Base-by-base conservation (phyloP, 2,329 filamentous ascomycete genomes). In the Calonectria pteridis region DNA sequence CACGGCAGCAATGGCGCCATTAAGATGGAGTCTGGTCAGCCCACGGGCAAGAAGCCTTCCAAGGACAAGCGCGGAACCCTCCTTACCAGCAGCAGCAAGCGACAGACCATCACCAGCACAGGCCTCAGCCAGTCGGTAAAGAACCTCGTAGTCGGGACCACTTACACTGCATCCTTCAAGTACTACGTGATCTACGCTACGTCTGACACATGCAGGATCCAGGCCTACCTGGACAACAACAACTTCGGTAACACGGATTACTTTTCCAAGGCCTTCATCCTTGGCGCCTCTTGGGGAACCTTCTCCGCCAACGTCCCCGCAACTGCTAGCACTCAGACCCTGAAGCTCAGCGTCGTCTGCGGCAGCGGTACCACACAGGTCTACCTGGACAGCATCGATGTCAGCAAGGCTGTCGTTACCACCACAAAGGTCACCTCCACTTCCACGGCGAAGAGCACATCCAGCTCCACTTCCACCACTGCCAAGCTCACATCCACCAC, bases 181-280 rank as follows among this genome's bases (percentile, higher is more conserved):
- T 66, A 71, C 37, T 33, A 29, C 16, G 35, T 65, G 20, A 53
- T 65, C 35, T 71, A 58, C 49, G 16, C 23, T n/a, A 63, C 46
- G 10, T 40, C 35, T 31, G 53, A 66, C 49, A 49, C 49, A 9
- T 71, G 68, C 50, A 49, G 50, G 10, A 46, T 71, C 29, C 59
- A 51, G 13, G 68, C 49, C 37, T 65, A 65, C 50, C 53, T 64
- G 23, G 59, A 50, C 20, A n/a, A 2, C 58, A 43, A 49, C 50
- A 65, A 58, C 59, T 65, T 58, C 28, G 49, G n/a, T 16, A 71
- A 29, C 59, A 46, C 28, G 14, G 59, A 55, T 29, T 67, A 67
- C 49, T 58, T 71, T n/a, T 23, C 35, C 33, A 46, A 35, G 53
- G 53, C 53, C 31, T 58, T 33, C 26, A 29, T 58, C 37, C 49